Evolutionary conservation across 345 rosid species (phyloP).

Genomic region (Linum usitatissimum): DNA sequence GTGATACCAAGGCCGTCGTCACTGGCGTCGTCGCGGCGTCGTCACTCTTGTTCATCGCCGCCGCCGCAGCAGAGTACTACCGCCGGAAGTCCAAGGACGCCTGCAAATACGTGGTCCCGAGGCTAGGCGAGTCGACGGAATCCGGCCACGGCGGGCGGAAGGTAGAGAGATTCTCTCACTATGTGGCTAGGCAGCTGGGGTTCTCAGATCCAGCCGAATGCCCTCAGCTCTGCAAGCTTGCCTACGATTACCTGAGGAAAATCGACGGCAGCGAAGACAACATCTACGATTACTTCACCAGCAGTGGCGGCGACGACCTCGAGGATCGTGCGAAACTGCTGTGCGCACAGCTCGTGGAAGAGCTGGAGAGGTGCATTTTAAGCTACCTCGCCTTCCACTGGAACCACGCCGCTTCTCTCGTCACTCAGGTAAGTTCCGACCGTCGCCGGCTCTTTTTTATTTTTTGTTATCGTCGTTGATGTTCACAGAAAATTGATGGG

Average conservation of each 20-base stretch:
- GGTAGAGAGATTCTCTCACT: constrained; percentile 1
- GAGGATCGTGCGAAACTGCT: constrained; percentile 47
- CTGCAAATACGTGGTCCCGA: neutral
- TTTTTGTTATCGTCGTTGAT: neutral
- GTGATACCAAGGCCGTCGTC: neutral
- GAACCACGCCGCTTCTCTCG: constrained; percentile 51
- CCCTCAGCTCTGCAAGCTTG: constrained; percentile 72
- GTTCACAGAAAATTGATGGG: neutral
- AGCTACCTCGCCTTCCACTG: constrained; percentile 80
- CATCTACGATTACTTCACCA: constrained; percentile 47
- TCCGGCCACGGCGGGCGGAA: neutral
- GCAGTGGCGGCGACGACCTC: neutral
- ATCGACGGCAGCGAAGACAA: constrained; percentile 60
- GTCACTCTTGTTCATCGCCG: neutral
- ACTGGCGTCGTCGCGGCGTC: neutral
- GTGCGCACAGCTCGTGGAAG: constrained; percentile 49
- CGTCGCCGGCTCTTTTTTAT: too few species aligned
- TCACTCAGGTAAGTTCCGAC: constrained; percentile 37
- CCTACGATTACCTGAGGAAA: constrained; percentile 66
- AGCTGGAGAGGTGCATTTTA: constrained; percentile 72
- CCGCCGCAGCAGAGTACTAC: neutral
- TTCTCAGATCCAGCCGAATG: constrained; percentile 65
- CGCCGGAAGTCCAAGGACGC: neutral
- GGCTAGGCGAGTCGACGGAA: neutral
- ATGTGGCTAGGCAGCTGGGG: constrained; percentile 69